Percentiles rank a stretch among this genome's conserved stretches.
phyloP scores from a whole-genome alignment of 208 protist species.

The Spongospora subterranea region DNA sequence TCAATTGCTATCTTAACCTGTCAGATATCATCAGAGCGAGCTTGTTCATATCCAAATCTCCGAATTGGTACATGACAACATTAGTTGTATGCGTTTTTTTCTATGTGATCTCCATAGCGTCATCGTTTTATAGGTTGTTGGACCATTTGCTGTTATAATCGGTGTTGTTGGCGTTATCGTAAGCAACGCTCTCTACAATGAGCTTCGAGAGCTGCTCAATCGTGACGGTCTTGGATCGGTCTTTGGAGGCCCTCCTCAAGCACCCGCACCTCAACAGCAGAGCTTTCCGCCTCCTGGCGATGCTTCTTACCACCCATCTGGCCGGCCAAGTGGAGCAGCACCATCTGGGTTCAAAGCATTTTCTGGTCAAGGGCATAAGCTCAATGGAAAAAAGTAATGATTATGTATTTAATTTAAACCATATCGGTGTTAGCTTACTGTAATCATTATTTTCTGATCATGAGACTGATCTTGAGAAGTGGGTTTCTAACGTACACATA shows the following conservation, averaged over 20 bases:
- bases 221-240: neutral
- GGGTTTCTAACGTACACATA: no score
- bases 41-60: neutral
- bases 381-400: constrained; percentile 52
- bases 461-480: no score
- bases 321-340: neutral
- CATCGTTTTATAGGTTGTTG: neutral
- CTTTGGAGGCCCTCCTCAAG: neutral
- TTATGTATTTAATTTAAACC: no score
- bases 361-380: constrained; percentile 20
- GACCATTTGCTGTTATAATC: neutral
- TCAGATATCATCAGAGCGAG: neutral
- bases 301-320: neutral
- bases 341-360: constrained; percentile 44
- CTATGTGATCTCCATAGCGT: neutral
- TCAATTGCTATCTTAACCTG: neutral
- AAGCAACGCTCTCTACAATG: constrained; percentile 40
- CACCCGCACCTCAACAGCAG: neutral
- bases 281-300: neutral
- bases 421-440: no score
- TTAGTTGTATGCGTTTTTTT: neutral
- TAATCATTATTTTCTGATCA: no score
- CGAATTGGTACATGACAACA: neutral
- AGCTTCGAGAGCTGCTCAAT: neutral
- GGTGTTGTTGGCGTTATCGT: neutral